Conservation (phyloP, 1,139 yeast species). For the Sugiyamaella sp. region DNA sequence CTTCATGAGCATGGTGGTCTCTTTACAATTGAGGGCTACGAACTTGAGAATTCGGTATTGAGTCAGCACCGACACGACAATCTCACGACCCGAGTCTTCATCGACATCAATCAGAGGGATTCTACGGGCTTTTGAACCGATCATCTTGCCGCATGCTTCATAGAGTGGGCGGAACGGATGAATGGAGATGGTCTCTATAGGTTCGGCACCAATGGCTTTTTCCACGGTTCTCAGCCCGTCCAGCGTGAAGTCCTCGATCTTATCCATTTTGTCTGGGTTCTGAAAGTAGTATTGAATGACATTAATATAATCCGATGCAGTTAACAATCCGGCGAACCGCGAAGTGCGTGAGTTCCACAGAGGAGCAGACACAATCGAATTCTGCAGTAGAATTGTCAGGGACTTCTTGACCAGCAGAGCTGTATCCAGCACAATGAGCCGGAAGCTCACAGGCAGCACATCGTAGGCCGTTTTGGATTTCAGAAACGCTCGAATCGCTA, state of each 20-base stretch:
- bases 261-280: slow-evolving; percentile 85
- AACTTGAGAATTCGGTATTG: slow-evolving; percentile 96
- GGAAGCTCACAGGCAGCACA: slow-evolving; percentile 92
- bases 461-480: slow-evolving; percentile 94
- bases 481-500: slow-evolving; percentile 50
- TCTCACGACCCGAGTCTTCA: slow-evolving; percentile 89
- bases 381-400: slow-evolving; percentile 84
- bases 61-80: slow-evolving; percentile 92
- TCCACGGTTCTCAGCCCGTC: slow-evolving; percentile 84
- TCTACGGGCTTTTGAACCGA: slow-evolving; percentile 86
- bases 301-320: slow-evolving; percentile 90
- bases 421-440: slow-evolving; percentile 92
- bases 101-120: slow-evolving; percentile 94
- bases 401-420: slow-evolving; percentile 89
- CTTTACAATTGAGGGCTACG: slow-evolving; percentile 94
- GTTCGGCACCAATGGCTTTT: slow-evolving; percentile 83
- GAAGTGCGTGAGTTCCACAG: slow-evolving; percentile 92
- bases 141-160: slow-evolving; percentile 94
- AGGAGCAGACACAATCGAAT: slow-evolving; percentile 95
- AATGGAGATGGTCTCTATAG: slow-evolving; percentile 83
- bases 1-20: slow-evolving; percentile 78
- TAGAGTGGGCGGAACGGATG: slow-evolving; percentile 90
- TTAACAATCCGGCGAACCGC: slow-evolving; percentile 89
- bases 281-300: slow-evolving; percentile 95
- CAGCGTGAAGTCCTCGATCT: slow-evolving; percentile 82